These are phyloP conservation scores for Thermoascus crustaceus DNA, from an alignment of 2,329 filamentous ascomycete genomes.

Conservation along the genomic window DNA sequence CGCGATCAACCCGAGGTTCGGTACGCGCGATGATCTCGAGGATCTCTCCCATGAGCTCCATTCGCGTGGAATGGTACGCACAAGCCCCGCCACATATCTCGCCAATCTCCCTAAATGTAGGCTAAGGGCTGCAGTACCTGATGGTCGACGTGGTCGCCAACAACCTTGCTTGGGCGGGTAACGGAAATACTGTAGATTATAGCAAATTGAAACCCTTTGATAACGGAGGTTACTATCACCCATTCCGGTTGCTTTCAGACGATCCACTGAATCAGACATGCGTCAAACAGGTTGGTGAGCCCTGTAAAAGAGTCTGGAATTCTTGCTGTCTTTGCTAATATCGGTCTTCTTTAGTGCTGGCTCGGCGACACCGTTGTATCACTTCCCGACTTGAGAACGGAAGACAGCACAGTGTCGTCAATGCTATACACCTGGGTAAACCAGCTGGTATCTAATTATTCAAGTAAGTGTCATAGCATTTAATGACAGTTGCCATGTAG, in stretches of 20 bases:
- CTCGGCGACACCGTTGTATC: constrained; percentile 40
- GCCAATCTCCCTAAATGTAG: background rate
- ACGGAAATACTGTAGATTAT: constrained; percentile 3
- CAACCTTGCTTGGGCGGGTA: constrained; percentile 3
- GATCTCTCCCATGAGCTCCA: constrained; percentile 34
- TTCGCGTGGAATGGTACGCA: constrained; percentile 26
- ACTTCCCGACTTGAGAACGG: constrained; percentile 36
- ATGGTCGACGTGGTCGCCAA: constrained; percentile 39
- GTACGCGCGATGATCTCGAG: constrained; percentile 33
- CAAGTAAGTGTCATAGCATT: constrained; percentile 1
- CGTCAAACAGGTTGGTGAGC: background rate
- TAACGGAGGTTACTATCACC: constrained; percentile 2
- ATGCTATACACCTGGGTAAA: constrained; percentile 30
- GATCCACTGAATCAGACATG: constrained; percentile 13
- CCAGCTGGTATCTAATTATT: constrained; percentile 29
- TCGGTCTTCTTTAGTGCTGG: constrained; percentile 19
- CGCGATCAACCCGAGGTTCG: constrained; percentile 36
- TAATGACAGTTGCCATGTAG: no score
- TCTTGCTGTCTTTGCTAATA: background rate
- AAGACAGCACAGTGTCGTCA: constrained; percentile 24
- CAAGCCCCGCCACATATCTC: background rate
- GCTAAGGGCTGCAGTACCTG: background rate
- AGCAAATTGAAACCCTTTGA: constrained; percentile 7
- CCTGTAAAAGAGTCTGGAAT: background rate
- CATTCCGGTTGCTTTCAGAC: constrained; percentile 1